A percentile compares a stretch with the other conserved stretches of the same genome.
These are phyloP conservation scores for Maudiozyma humilis DNA, from an alignment of 1,139 yeast genomes.

Conservation along the genomic window DNA sequence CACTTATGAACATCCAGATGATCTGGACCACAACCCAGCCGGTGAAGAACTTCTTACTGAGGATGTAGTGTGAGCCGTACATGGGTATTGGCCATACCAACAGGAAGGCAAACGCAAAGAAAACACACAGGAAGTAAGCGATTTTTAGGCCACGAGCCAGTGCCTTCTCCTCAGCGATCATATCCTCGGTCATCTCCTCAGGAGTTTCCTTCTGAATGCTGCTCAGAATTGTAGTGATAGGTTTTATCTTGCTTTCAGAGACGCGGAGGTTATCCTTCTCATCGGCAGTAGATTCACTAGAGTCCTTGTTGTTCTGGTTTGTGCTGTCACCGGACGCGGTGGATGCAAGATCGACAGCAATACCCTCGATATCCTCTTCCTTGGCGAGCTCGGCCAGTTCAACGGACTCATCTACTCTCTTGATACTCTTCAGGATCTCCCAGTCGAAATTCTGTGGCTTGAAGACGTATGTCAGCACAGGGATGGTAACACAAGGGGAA, in stretches of 20 bases:
- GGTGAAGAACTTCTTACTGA: constrained; percentile 63
- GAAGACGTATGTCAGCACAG: constrained; percentile 54
- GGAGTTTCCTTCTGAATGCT: constrained; percentile 29
- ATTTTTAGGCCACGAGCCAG: constrained; percentile 45
- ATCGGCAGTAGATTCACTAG: constrained; percentile 1
- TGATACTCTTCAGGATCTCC: constrained; percentile 47
- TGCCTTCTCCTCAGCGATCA: constrained; percentile 38
- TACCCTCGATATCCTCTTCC: constrained; percentile 18
- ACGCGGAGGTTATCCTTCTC: constrained; percentile 14
- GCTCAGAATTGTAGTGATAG: constrained; percentile 9
- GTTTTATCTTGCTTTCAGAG: constrained; percentile 33
- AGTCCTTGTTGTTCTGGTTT: constrained; percentile 7
- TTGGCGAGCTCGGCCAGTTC: constrained; percentile 35
- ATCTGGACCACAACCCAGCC: constrained; percentile 77
- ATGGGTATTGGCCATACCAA: constrained; percentile 85
- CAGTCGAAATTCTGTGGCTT: constrained; percentile 73
- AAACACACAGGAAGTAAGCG: constrained; percentile 48
- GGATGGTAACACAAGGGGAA: constrained; percentile 62
- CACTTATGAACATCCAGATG: constrained; percentile 59
- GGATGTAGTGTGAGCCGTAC: constrained; percentile 68
- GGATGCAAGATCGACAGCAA: constrained; percentile 11
- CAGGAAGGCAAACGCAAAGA: constrained; percentile 51
- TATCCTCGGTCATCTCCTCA: constrained; percentile 31
- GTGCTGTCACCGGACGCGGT: constrained; percentile 10
- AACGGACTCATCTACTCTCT: constrained; percentile 60